These are phyloP conservation scores for Pleodorina starrii DNA, from an alignment of 139 green algal genomes.

Conservation along the genomic window DNA sequence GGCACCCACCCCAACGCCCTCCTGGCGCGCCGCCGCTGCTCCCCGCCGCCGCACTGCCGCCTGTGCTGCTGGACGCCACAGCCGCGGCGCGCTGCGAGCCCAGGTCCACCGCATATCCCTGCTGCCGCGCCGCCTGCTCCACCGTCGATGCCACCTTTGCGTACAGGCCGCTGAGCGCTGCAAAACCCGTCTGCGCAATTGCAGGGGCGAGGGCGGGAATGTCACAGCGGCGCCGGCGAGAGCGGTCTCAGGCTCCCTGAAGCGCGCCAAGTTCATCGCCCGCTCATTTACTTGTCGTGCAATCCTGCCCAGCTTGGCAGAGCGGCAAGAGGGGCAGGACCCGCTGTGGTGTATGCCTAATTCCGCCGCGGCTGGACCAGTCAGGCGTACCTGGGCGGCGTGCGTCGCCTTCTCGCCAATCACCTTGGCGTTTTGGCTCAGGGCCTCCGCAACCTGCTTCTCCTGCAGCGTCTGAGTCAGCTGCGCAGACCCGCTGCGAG, in stretches of 20 bases:
- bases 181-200: conserved; percentile 60
- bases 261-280: too few relatives aligned
- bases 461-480: conserved; percentile 59
- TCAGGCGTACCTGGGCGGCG: conserved; percentile 62
- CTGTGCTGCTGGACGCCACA: neutral
- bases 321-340: too few relatives aligned
- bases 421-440: conserved; percentile 59
- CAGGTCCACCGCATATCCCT: conserved; percentile 70
- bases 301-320: too few relatives aligned
- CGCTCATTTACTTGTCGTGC: too few relatives aligned
- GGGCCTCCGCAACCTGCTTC: conserved; percentile 66
- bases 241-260: too few relatives aligned
- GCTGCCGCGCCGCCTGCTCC: conserved; percentile 67
- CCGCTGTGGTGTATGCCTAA: too few relatives aligned
- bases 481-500: conserved; percentile 29
- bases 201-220: too few relatives aligned
- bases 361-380: too few relatives aligned
- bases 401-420: conserved; percentile 56
- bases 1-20: neutral
- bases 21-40: neutral
- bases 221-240: too few relatives aligned
- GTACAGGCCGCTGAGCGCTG: conserved; percentile 66
- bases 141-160: conserved; percentile 67
- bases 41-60: too few relatives aligned
- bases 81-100: conserved; percentile 58